Percentiles rank a stretch among this genome's conserved stretches.
Conservation (phyloP, 495 filamentous ascomycete species). For the Trichoderma virens region DNA sequence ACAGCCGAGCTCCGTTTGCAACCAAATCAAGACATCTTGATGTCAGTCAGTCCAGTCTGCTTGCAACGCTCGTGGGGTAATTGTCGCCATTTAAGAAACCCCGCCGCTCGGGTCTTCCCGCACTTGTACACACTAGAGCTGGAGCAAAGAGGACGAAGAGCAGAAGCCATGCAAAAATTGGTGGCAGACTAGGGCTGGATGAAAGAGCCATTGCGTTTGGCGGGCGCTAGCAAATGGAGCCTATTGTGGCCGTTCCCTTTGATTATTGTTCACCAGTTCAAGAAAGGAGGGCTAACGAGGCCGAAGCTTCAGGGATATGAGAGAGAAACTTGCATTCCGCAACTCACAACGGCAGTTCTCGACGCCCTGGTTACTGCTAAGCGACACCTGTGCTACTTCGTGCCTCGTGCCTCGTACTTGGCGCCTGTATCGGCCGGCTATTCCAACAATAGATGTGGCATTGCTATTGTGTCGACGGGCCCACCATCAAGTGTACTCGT, state of each 20-base stretch:
- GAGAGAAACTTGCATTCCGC: neutral
- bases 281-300: neutral
- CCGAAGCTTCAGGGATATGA: neutral
- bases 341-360: neutral
- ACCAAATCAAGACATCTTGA: neutral
- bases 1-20: neutral
- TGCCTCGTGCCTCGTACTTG: neutral
- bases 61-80: neutral
- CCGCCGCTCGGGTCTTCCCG: constrained; percentile 3
- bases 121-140: neutral
- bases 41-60: neutral
- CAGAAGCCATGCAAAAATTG: neutral
- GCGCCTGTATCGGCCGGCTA: neutral
- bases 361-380: neutral
- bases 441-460: too few relatives aligned
- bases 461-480: too few relatives aligned
- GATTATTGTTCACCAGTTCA: neutral
- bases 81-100: neutral
- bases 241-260: neutral
- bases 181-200: neutral
- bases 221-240: neutral
- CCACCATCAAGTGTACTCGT: too few relatives aligned
- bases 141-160: neutral
- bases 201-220: neutral
- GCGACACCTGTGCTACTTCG: too few relatives aligned